Evolutionary conservation across 148 eudicot species (phyloP), one percentile per base, ranked within the genome.

Genomic region (Silene uniflora): DNA sequence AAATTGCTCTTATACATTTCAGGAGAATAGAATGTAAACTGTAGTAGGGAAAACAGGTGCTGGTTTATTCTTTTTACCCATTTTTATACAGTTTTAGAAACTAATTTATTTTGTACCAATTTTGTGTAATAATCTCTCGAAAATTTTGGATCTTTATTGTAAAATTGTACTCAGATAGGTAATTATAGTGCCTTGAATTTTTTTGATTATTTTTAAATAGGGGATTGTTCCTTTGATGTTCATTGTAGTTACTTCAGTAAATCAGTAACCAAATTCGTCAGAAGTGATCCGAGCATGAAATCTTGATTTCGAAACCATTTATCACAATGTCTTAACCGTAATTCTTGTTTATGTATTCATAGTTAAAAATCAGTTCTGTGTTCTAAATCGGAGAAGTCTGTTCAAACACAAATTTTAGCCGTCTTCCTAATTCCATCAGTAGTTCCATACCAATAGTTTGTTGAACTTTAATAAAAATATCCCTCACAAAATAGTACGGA

Each of bases 91-190:
- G 72, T 46, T 71, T 65, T 75, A 82, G 82, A 76, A 71, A 69
- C 69, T 75, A 82, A 74, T 76, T 82, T 69, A 59, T 80, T 80
- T 71, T 73, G 71, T 79, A 73, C 75, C 58, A 70, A 1, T 39
- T 75, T 77, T 65, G 69, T 82, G 79, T 84, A 77, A 73, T 84
- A 75, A 82, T 72, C 75, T 81, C 69, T 68, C 74, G 75, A 80
- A 68, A 73, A 75, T 62, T 85, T 76, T 76, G 73, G 76, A 62
- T 74, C 75, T 62, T 58, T 67, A 47, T 19, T 85, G 79, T 74
- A 61, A 73, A 61, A 73, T 49, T 76, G 22, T 70, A 69, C 42
- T 56, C 24, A 35, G n/a, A 74, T 61, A 65, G 59, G 22, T 24
- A 55, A n/a, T 75, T 25, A 27, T 11, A 39, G 46, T 68, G 32